phyloP scores from a whole-genome alignment of 352 stramenopile species.

The Saprolegnia parasitica region DNA sequence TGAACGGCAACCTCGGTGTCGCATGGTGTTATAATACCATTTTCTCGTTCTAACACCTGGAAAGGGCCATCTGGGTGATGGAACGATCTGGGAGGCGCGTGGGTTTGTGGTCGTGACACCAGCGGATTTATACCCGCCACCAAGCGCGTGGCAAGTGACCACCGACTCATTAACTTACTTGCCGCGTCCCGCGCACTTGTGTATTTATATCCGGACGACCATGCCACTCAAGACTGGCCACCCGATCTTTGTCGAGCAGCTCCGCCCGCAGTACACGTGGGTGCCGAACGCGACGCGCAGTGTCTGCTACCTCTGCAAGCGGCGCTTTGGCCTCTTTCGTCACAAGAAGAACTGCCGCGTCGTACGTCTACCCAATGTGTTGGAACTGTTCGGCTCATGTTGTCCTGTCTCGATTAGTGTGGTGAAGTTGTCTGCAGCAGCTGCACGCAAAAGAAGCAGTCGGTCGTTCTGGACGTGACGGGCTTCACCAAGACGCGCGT shows the following conservation, averaged over 20 bases:
- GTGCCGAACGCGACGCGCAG: constrained; percentile 9
- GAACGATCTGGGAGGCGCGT: too few relatives aligned
- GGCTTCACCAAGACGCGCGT: constrained; percentile 22
- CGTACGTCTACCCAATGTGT: not conserved
- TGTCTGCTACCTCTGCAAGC: constrained; percentile 17
- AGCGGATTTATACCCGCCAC: constrained; percentile 1
- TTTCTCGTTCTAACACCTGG: not conserved
- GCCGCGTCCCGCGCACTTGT: not conserved
- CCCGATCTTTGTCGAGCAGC: constrained; percentile 16
- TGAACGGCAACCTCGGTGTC: not conserved
- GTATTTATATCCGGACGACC: not conserved
- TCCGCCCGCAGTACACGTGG: constrained; percentile 15
- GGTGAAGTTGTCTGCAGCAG: constrained; percentile 24
- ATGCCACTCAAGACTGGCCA: constrained; percentile 15
- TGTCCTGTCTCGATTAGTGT: constrained; percentile 18
- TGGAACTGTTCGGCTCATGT: not conserved
- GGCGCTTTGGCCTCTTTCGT: constrained; percentile 21
- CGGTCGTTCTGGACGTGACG: constrained; percentile 17
- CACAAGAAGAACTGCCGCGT: constrained; percentile 25
- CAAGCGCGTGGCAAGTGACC: not conserved
- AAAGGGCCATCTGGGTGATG: too few relatives aligned
- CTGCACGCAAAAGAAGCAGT: constrained; percentile 27
- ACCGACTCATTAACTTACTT: not conserved
- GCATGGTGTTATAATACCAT: not conserved
- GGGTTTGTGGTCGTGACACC: too few relatives aligned